Conservation (phyloP, 2,329 filamentous ascomycete species). For the Colletotrichum tamarilloi region DNA sequence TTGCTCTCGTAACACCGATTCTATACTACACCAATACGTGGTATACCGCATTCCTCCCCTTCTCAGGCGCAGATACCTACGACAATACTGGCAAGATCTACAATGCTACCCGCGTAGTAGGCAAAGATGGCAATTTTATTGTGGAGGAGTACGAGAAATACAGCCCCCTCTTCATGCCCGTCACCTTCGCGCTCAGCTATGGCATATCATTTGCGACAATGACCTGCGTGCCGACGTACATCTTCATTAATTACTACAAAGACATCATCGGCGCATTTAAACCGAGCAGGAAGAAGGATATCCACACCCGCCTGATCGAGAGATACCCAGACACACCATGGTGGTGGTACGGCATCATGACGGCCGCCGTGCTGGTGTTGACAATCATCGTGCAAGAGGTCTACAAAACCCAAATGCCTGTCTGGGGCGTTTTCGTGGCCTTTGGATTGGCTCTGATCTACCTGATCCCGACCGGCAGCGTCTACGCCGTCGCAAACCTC, state of each 20-base stretch:
- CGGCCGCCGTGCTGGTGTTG: conserved; percentile 44
- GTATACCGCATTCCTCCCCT: conserved; percentile 65
- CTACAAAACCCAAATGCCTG: conserved; percentile 66
- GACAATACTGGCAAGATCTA: conserved; percentile 60
- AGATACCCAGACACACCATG: conserved; percentile 43
- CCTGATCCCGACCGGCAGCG: conserved; percentile 65
- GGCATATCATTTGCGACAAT: conserved; percentile 49
- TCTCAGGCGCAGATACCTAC: conserved; percentile 62
- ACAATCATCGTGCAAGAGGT: conserved; percentile 54
- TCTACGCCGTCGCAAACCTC: conserved; percentile 56
- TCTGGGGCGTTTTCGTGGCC: conserved; percentile 63
- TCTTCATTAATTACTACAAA: conserved; percentile 51
- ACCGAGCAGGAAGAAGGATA: conserved; percentile 25
- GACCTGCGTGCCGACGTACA: conserved; percentile 51
- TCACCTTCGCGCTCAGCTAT: conserved; percentile 49
- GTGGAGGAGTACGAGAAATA: conserved; percentile 62
- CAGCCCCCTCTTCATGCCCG: conserved; percentile 50
- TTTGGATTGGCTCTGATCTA: conserved; percentile 52
- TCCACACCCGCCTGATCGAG: conserved; percentile 50
- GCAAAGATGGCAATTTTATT: conserved; percentile 49
- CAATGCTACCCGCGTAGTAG: conserved; percentile 62
- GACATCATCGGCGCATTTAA: conserved; percentile 49
- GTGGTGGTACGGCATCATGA: conserved; percentile 52
- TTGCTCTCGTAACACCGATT: conserved; percentile 65
- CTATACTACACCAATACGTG: conserved; percentile 70